Evolutionary conservation across 1,284 basidiomycete species (phyloP), one percentile per base, ranked within the genome.

Genomic region (Boletus mariae): DNA sequence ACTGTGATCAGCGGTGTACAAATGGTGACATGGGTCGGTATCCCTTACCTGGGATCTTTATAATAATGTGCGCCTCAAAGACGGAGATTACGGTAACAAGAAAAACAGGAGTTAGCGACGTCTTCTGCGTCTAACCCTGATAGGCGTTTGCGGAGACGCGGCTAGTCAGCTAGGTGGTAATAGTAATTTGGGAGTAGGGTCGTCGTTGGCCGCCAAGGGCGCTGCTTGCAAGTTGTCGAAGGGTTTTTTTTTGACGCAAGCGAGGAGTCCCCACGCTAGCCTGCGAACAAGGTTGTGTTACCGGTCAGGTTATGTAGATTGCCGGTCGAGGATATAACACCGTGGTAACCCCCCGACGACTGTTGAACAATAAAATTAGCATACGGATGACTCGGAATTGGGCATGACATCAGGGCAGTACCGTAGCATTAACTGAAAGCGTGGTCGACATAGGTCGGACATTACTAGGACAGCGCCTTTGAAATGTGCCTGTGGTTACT

Each of bases 11-110:
- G 44, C 9, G 32, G 44, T 45, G 52, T 29, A 48, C 52, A 55
- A 41, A 55, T 23, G 25, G 44, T 48, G 56, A 57, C 45, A 56
- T 20, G 51, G 52, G 55, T n/a, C 45, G 37, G 47, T 50, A 45
- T 51, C 47, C 13, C 42, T 46, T 37, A 44, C 52, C 47, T 54
- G 55, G 44, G 50, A 68, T 59, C 58, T 59, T 56, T 55, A 38
- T 49, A 17, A 38, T 10, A 35, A 38, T 49, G 43, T 57, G 53
- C 53, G 54, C 56, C 51, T 60, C 31, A 45, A 56, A 52, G 44
- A 63, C 66, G 66, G 66, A 71, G 66, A 68, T 68, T 68, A 67
- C 66, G 66, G 66, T 65, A 64, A 56, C 67, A 40, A 55, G 55
- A 52, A 47, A 53, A 43, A 44, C 50, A 57, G 67, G 65, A 54